These are phyloP conservation scores for Hevea brasiliensis DNA, from an alignment of 345 rosid genomes.

Conservation along the genomic window DNA sequence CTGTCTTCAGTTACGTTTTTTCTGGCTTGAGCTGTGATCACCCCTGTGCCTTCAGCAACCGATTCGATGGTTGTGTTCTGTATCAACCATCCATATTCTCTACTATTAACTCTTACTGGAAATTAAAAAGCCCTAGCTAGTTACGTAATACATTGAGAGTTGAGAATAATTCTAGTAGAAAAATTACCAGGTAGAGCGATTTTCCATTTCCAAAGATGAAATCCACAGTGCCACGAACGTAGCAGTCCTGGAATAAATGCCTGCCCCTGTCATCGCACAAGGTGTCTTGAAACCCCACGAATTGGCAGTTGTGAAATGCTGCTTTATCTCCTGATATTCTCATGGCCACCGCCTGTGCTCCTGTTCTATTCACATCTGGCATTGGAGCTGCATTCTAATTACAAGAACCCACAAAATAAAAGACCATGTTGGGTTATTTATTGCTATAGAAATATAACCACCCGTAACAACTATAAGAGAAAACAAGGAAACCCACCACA, in stretches of 20 bases:
- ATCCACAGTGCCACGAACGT: slow-evolving; percentile 48
- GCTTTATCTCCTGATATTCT: slow-evolving; percentile 50
- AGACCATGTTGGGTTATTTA: no score
- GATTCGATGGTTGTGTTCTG: slow-evolving; percentile 41
- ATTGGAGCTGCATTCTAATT: slow-evolving; percentile 44
- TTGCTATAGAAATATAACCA: no score
- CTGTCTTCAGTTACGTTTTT: slow-evolving; percentile 18
- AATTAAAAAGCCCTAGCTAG: no score
- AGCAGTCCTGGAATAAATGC: slow-evolving; percentile 47
- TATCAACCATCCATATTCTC: not conserved
- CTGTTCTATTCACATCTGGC: slow-evolving; percentile 40
- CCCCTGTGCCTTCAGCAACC: slow-evolving; percentile 39
- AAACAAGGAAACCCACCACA: slow-evolving; percentile 13
- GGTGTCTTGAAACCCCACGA: slow-evolving; percentile 53
- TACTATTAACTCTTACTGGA: no score
- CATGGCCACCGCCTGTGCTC: slow-evolving; percentile 49
- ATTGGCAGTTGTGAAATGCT: slow-evolving; percentile 42
- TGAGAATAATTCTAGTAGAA: not conserved
- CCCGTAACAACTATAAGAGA: not conserved
- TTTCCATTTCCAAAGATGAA: slow-evolving; percentile 55
- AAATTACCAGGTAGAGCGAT: slow-evolving; percentile 44
- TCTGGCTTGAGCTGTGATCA: slow-evolving; percentile 50
- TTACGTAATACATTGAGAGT: not conserved
- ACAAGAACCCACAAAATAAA: not conserved
- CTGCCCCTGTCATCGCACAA: slow-evolving; percentile 48